Evolutionary conservation across 2,329 filamentous ascomycete species (phyloP).

Genomic region (Myriosclerotinia scirpicola): DNA sequence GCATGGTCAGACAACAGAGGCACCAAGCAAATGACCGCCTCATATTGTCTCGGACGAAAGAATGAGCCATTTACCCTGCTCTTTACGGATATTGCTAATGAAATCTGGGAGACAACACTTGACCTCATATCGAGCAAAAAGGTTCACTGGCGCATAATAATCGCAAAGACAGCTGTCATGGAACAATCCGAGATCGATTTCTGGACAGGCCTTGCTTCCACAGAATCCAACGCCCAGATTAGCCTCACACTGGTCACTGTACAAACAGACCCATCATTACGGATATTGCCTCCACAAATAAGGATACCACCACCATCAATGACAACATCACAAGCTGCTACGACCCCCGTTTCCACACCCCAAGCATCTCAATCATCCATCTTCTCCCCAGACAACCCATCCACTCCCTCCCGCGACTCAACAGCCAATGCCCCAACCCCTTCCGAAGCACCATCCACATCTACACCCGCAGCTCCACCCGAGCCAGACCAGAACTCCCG

Average conservation of each 20-base stretch:
- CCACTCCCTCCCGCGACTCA: conserved; percentile 34
- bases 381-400: conserved; percentile 58
- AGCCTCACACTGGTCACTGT: conserved; percentile 62
- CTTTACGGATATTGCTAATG: conserved; percentile 65
- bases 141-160: conserved; percentile 74
- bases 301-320: conserved; percentile 49
- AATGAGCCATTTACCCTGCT: conserved; percentile 51
- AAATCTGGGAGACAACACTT: conserved; percentile 76
- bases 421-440: conserved; percentile 39
- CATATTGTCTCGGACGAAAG: conserved; percentile 68
- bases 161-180: conserved; percentile 71
- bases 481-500: conserved; percentile 65
- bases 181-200: conserved; percentile 62
- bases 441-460: conserved; percentile 45
- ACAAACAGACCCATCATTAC: conserved; percentile 63
- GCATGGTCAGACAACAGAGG: conserved; percentile 81
- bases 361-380: conserved; percentile 50
- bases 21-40: conserved; percentile 68
- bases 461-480: conserved; percentile 44
- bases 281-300: conserved; percentile 57
- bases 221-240: conserved; percentile 51
- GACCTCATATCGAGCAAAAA: conserved; percentile 69
- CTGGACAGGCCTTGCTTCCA: conserved; percentile 55
- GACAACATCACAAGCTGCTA: conserved; percentile 44
- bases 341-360: conserved; percentile 69